These are phyloP conservation scores for Neofusicoccum sp. DNA, from an alignment of 2,329 filamentous ascomycete genomes.

Conservation along the genomic window DNA sequence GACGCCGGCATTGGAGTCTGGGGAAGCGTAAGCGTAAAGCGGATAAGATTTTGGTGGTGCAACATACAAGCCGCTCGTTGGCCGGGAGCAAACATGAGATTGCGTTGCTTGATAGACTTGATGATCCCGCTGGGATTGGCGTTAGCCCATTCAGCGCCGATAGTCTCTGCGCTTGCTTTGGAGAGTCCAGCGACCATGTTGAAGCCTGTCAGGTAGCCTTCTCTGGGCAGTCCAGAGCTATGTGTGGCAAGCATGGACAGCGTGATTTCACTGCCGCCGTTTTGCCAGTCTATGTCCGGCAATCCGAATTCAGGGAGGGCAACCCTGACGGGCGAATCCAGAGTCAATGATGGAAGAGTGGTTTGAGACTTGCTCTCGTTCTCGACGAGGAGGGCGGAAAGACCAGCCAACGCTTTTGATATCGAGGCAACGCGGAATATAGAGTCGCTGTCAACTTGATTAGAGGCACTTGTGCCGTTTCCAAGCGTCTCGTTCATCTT, in stretches of 20 bases:
- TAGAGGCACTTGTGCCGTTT: not conserved
- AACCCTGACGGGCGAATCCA: constrained; percentile 31
- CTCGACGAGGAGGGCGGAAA: constrained; percentile 30
- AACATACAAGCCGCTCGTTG: constrained; percentile 29
- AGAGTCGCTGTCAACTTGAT: constrained; percentile 31
- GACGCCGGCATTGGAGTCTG: constrained; percentile 33
- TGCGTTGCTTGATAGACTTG: constrained; percentile 25
- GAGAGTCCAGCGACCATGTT: constrained; percentile 31
- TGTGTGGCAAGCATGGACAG: constrained; percentile 37
- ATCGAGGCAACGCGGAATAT: constrained; percentile 35
- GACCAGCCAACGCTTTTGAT: constrained; percentile 33
- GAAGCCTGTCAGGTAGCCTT: constrained; percentile 36
- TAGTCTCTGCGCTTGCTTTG: constrained; percentile 30
- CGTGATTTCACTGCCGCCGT: constrained; percentile 37
- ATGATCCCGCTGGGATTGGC: constrained; percentile 29
- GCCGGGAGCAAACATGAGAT: constrained; percentile 36
- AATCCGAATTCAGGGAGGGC: constrained; percentile 31
- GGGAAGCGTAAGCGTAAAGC: not conserved
- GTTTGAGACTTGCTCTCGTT: constrained; percentile 22
- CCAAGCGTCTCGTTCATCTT: constrained; percentile 34
- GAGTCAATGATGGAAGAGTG: constrained; percentile 22
- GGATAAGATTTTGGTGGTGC: not conserved
- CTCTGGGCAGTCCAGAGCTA: constrained; percentile 32
- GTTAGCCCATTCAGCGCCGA: constrained; percentile 32
- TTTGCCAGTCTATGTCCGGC: constrained; percentile 31